Evolutionary conservation across 2,329 filamentous ascomycete species (phyloP).

Genomic region (Myrmaecium sp.): DNA sequence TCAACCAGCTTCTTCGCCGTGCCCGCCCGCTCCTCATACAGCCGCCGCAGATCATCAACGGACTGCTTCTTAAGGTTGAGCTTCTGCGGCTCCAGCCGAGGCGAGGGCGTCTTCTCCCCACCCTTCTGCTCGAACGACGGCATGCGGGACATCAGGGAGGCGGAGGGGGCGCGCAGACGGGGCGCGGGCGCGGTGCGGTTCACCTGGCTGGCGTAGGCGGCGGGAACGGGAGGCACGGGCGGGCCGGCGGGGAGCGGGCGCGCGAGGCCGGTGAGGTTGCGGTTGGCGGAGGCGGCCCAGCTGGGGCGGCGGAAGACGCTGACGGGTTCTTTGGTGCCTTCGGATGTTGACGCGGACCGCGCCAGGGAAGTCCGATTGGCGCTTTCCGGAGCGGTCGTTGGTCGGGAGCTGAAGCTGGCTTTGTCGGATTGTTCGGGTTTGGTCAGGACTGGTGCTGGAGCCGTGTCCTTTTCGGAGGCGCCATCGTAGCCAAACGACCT

Average conservation of each 20-base stretch:
- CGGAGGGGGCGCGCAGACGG: slow-evolving; percentile 19
- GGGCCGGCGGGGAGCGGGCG: slow-evolving; percentile 15
- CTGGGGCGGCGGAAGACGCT: slow-evolving; percentile 15
- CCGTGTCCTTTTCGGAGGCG: too few relatives aligned
- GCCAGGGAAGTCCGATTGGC: slow-evolving; percentile 1
- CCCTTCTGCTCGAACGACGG: slow-evolving; percentile 21
- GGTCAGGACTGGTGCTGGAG: neutral
- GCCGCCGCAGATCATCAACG: slow-evolving; percentile 29
- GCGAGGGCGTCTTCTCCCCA: slow-evolving; percentile 4
- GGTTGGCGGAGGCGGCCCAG: slow-evolving; percentile 12
- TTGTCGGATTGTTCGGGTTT: slow-evolving; percentile 6
- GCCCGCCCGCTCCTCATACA: slow-evolving; percentile 31
- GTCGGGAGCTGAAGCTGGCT: neutral
- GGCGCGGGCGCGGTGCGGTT: slow-evolving; percentile 14
- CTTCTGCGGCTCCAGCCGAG: slow-evolving; percentile 13
- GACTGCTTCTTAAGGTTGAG: slow-evolving; percentile 27
- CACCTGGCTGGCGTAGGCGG: slow-evolving; percentile 11
- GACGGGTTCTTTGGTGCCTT: slow-evolving; percentile 2
- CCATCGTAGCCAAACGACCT: too few relatives aligned
- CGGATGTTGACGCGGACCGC: neutral
- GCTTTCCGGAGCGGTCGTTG: slow-evolving; percentile 3
- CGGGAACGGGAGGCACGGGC: slow-evolving; percentile 11
- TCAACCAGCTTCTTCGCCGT: slow-evolving; percentile 19
- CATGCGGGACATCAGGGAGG: slow-evolving; percentile 29
- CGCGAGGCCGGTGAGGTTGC: slow-evolving; percentile 20